phyloP scores from a whole-genome alignment of 352 stramenopile species.

The Pythium scleroteichum region DNA sequence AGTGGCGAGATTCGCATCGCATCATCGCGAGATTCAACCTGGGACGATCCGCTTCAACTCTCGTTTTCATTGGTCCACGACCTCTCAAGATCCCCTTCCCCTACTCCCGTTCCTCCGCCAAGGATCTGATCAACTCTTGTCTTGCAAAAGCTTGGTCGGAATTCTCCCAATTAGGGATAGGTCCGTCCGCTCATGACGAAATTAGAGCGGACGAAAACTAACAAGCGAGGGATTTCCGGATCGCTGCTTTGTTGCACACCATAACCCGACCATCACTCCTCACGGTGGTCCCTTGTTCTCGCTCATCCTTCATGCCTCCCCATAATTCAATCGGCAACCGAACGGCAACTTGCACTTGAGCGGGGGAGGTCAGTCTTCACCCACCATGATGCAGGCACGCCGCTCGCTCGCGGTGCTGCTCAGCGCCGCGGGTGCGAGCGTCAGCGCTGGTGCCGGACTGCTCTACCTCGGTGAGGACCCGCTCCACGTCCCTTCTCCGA shows the following conservation, averaged over 20 bases:
- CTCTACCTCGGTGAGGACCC: slow-evolving; percentile 53
- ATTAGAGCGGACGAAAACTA: slow-evolving; percentile 21
- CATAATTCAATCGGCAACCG: slow-evolving; percentile 14
- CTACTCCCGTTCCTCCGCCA: slow-evolving; percentile 2
- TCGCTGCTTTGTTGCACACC: slow-evolving; percentile 14
- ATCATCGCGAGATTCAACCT: slow-evolving; percentile 34
- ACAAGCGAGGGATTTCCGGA: slow-evolving; percentile 7
- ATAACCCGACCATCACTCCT: slow-evolving; percentile 11
- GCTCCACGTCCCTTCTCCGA: neutral
- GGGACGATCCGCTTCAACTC: slow-evolving; percentile 10
- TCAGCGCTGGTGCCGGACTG: slow-evolving; percentile 47
- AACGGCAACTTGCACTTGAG: slow-evolving; percentile 22
- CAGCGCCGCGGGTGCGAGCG: slow-evolving; percentile 49
- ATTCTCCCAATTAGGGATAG: slow-evolving; percentile 2
- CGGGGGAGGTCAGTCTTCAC: neutral
- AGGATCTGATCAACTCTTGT: slow-evolving; percentile 5
- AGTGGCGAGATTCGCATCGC: slow-evolving; percentile 25
- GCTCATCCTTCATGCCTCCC: slow-evolving; percentile 1
- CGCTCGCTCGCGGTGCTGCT: slow-evolving; percentile 55
- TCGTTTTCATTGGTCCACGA: slow-evolving; percentile 19
- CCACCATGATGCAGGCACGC: slow-evolving; percentile 46
- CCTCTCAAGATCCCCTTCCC: slow-evolving; percentile 7
- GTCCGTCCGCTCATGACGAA: slow-evolving; percentile 5
- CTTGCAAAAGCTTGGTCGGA: neutral
- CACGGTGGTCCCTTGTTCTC: neutral